phyloP scores from a whole-genome alignment of 2,329 filamentous ascomycete species.

The Lachnellula arida region DNA sequence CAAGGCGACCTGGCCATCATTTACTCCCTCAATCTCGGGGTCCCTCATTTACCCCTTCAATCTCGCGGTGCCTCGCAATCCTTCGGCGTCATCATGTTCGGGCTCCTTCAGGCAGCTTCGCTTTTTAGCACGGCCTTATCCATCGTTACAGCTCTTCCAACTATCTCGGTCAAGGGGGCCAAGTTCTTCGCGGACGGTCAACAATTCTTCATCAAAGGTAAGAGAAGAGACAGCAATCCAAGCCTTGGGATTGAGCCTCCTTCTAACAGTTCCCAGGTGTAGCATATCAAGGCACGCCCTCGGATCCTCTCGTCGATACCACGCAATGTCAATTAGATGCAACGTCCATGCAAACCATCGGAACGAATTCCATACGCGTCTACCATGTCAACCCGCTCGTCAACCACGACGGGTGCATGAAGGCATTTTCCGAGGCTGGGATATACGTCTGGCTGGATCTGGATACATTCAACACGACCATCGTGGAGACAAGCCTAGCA shows the following conservation, averaged over 20 bases:
- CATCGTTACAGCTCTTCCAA: conserved; percentile 12
- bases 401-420: conserved; percentile 77
- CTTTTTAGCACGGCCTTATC: conserved; percentile 10
- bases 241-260: conserved; percentile 44
- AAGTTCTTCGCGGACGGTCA: conserved; percentile 28
- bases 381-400: conserved; percentile 74
- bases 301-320: conserved; percentile 72
- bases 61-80: neutral
- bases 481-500: conserved; percentile 53
- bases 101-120: conserved; percentile 9
- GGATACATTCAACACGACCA: conserved; percentile 67
- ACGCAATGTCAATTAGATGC: conserved; percentile 74
- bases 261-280: conserved; percentile 55
- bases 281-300: conserved; percentile 60
- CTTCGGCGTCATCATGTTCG: conserved; percentile 13
- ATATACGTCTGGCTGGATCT: conserved; percentile 85
- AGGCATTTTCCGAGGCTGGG: conserved; percentile 68
- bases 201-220: conserved; percentile 30
- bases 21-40: no score
- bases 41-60: neutral
- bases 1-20: no score
- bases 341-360: conserved; percentile 70
- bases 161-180: conserved; percentile 26
- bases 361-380: conserved; percentile 78
- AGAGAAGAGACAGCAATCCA: conserved; percentile 36